A percentile compares a stretch with the other conserved stretches of the same genome.
Evolutionary conservation across 805 yeast species (phyloP).

Genomic region (Ogataea neopini): DNA sequence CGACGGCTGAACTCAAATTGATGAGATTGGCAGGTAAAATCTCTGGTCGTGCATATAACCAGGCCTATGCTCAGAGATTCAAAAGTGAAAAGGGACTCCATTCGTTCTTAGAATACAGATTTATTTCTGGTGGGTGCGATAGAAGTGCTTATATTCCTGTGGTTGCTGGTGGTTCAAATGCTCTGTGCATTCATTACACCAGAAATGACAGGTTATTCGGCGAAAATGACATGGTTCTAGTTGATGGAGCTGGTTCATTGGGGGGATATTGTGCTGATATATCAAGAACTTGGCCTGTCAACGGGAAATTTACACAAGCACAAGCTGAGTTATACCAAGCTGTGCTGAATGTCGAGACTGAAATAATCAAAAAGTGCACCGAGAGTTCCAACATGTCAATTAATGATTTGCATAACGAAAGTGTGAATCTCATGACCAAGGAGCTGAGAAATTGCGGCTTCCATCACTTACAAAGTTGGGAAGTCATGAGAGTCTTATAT

Average conservation of each 20-base stretch:
- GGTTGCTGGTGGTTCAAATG: slow-evolving; percentile 90
- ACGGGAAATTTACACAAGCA: slow-evolving; percentile 68
- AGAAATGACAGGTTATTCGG: slow-evolving; percentile 82
- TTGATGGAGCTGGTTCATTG: slow-evolving; percentile 91
- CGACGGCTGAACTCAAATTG: slow-evolving; percentile 69
- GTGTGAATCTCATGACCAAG: slow-evolving; percentile 56
- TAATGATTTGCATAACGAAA: slow-evolving; percentile 72
- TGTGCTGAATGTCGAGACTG: slow-evolving; percentile 78
- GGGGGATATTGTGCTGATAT: slow-evolving; percentile 97
- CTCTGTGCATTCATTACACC: slow-evolving; percentile 90
- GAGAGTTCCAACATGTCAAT: slow-evolving; percentile 54
- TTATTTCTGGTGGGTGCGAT: slow-evolving; percentile 86
- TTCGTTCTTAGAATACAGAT: slow-evolving; percentile 78
- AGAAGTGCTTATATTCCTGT: slow-evolving; percentile 92
- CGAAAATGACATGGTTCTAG: slow-evolving; percentile 74
- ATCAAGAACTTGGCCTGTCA: slow-evolving; percentile 94
- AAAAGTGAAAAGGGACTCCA: slow-evolving; percentile 75
- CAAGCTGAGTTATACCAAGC: slow-evolving; percentile 89
- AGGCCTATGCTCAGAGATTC: slow-evolving; percentile 70
- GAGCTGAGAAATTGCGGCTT: slow-evolving; percentile 80
- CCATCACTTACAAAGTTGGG: slow-evolving; percentile 47
- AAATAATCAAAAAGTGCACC: slow-evolving; percentile 71
- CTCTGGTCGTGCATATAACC: slow-evolving; percentile 80
- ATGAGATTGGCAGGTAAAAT: slow-evolving; percentile 84
- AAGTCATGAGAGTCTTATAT: slow-evolving; percentile 59